phyloP scores from a whole-genome alignment of 75 land plant genomes.

The Cupressus sempervirens region DNA sequence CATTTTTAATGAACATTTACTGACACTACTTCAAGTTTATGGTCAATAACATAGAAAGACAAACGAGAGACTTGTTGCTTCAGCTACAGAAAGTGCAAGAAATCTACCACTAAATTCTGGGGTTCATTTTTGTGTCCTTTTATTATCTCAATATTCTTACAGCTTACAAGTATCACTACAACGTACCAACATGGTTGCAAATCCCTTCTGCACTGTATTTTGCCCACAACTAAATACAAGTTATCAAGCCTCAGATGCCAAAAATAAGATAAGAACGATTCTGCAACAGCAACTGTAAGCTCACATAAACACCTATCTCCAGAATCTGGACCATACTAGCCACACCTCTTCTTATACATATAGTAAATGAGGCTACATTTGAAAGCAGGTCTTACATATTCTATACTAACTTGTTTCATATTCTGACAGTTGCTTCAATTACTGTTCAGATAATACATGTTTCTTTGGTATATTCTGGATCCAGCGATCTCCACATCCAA shows the following conservation, averaged over 20 bases:
- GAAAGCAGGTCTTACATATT: background rate
- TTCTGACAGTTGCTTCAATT: background rate
- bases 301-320: background rate
- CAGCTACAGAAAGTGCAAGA: background rate
- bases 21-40: background rate
- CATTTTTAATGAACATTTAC: background rate
- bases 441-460: background rate
- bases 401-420: background rate
- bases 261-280: background rate
- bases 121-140: background rate
- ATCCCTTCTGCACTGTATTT: background rate
- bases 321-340: background rate
- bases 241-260: background rate
- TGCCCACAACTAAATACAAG: background rate
- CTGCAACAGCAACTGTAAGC: background rate
- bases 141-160: background rate
- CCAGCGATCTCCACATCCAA: background rate
- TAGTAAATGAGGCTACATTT: background rate
- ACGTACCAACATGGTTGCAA: background rate
- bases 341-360: background rate
- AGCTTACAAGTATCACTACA: background rate
- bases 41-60: background rate
- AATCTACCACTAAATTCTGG: background rate
- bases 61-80: background rate
- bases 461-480: background rate